These are phyloP conservation scores for Aspergillus proliferans DNA, from an alignment of 2,329 filamentous ascomycete genomes.

Conservation along the genomic window DNA sequence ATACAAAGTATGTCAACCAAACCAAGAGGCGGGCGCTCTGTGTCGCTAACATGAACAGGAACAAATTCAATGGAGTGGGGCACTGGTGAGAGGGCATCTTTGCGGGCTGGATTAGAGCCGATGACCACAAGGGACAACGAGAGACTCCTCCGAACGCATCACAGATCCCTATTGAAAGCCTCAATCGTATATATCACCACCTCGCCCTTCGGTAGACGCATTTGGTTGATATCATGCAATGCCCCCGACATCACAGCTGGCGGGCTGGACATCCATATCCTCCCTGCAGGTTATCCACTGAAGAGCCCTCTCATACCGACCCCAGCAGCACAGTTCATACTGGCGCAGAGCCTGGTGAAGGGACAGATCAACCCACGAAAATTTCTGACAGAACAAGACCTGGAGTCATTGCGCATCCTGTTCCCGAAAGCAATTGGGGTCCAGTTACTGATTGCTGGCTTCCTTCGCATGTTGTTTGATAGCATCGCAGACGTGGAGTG, in stretches of 20 bases:
- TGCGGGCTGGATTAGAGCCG: not conserved
- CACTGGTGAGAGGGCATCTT: not conserved
- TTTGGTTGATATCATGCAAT: not conserved
- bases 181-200: not conserved
- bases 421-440: conserved; percentile 12
- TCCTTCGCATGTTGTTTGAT: conserved; percentile 10
- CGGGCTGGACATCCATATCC: not conserved
- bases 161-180: not conserved
- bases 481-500: conserved; percentile 8
- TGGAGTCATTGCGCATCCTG: conserved; percentile 8
- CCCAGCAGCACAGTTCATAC: too few species aligned
- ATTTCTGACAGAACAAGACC: conserved; percentile 9
- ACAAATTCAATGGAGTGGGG: not conserved
- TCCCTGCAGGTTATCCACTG: too few species aligned
- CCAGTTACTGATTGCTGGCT: conserved; percentile 11
- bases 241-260: not conserved
- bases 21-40: not conserved
- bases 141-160: not conserved
- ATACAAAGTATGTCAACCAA: not conserved
- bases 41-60: not conserved
- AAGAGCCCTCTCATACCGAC: too few species aligned
- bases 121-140: not conserved
- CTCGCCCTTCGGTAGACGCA: not conserved
- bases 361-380: conserved; percentile 5
- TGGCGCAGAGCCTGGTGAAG: too few species aligned